Conservation (phyloP, 176 grass and related monocot species). For the Aegilops sharonensis region DNA sequence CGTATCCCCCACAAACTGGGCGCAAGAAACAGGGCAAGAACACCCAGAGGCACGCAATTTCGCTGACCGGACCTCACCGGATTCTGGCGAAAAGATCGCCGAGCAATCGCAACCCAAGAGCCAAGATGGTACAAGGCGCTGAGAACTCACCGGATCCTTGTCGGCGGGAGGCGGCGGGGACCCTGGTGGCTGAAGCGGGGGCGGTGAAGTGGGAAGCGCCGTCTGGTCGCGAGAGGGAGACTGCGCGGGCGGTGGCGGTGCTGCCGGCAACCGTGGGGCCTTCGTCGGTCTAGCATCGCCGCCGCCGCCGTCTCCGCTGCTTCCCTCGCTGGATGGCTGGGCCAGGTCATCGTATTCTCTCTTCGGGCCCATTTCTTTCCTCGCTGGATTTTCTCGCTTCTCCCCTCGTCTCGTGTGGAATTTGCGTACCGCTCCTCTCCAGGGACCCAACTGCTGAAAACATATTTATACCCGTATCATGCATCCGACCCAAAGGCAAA, state of each 20-base stretch:
- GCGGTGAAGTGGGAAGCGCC: neutral
- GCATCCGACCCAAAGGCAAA: too few species aligned
- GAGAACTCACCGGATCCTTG: neutral
- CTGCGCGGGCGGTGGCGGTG: neutral
- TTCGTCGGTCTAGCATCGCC: neutral
- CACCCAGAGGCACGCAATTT: neutral
- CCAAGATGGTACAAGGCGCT: neutral
- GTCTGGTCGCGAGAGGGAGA: neutral
- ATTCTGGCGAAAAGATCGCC: neutral
- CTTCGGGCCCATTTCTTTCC: neutral
- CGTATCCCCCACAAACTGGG: neutral
- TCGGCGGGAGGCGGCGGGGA: neutral
- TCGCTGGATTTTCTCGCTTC: neutral
- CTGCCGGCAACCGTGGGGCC: neutral
- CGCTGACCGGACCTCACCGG: neutral
- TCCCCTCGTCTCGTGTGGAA: neutral
- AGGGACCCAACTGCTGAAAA: neutral
- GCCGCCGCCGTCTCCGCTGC: neutral
- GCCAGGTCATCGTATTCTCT: neutral
- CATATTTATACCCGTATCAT: neutral
- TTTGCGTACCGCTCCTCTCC: neutral
- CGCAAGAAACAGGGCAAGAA: neutral
- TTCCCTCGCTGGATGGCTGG: neutral
- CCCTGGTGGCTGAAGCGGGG: neutral
- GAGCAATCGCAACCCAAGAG: neutral